phyloP scores from a whole-genome alignment of 2,329 filamentous ascomycete genomes.

The Diaporthe humulicola region DNA sequence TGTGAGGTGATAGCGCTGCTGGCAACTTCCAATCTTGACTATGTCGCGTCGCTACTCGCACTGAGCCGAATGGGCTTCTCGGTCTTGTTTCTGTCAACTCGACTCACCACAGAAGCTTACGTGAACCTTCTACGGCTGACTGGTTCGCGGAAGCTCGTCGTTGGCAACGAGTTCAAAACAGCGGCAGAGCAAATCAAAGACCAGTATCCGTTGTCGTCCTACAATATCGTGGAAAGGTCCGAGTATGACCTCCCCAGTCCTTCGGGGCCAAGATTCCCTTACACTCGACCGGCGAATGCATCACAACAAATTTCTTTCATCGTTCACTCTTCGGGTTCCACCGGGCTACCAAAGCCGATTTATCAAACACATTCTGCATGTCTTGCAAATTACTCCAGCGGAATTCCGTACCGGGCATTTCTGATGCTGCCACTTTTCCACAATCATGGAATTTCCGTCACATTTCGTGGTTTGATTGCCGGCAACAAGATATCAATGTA shows the following conservation, averaged over 20 bases:
- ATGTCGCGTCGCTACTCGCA: constrained; percentile 65
- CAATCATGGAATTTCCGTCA: constrained; percentile 62
- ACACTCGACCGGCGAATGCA: constrained; percentile 40
- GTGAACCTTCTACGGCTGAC: constrained; percentile 60
- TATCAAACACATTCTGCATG: constrained; percentile 62
- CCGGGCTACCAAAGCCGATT: constrained; percentile 69
- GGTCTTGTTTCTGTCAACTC: constrained; percentile 65
- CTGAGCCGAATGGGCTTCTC: constrained; percentile 66
- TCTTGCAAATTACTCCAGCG: constrained; percentile 58
- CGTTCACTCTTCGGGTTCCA: constrained; percentile 60
- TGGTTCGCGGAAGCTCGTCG: constrained; percentile 49
- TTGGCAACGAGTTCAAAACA: constrained; percentile 42
- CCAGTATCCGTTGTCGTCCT: constrained; percentile 45
- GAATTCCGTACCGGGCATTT: constrained; percentile 58
- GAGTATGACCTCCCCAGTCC: constrained; percentile 32
- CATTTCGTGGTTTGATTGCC: constrained; percentile 61
- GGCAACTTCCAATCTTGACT: constrained; percentile 63
- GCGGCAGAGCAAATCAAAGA: constrained; percentile 43
- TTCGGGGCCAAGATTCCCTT: constrained; percentile 39
- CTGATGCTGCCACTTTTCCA: constrained; percentile 66
- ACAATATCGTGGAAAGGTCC: constrained; percentile 40
- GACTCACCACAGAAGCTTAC: constrained; percentile 65
- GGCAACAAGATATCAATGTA: constrained; percentile 61
- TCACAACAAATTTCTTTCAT: constrained; percentile 45
- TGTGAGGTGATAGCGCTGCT: constrained; percentile 60